Percentiles rank a stretch among this genome's conserved stretches.
phyloP scores from a whole-genome alignment of 2,329 filamentous ascomycete species.

The Monilinia fructicola region DNA sequence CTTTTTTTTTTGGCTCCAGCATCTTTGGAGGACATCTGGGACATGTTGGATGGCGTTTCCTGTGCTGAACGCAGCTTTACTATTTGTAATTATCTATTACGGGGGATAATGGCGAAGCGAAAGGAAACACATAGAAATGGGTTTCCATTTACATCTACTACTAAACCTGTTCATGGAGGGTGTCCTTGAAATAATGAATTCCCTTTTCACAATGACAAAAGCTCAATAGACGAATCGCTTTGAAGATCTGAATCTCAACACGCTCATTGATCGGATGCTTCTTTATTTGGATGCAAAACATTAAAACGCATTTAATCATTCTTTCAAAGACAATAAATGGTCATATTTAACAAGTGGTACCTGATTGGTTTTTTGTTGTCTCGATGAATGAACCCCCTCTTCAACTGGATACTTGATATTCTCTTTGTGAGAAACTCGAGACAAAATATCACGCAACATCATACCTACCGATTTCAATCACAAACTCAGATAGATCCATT shows the following conservation, averaged over 20 bases:
- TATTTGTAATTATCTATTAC: constrained; percentile 9
- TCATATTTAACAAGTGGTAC: background rate
- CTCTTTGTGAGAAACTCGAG: constrained; percentile 2
- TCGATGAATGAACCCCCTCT: background rate
- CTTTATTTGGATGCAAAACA: background rate
- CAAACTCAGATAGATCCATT: background rate
- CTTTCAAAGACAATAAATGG: constrained; percentile 4
- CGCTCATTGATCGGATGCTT: background rate
- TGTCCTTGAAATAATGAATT: background rate
- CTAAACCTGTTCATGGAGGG: background rate
- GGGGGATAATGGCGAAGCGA: constrained; percentile 7
- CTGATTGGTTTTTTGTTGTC: background rate
- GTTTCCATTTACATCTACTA: constrained; percentile 5
- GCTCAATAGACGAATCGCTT: background rate
- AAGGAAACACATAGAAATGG: background rate
- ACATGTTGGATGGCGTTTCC: constrained; percentile 16
- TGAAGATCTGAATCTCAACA: background rate
- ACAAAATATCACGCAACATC: constrained; percentile 4
- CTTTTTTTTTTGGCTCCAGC: constrained; percentile 11
- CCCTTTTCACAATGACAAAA: background rate
- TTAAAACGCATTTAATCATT: background rate
- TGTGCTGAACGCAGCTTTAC: background rate
- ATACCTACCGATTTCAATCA: background rate
- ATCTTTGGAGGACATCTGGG: constrained; percentile 10
- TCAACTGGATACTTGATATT: background rate